Conservation (phyloP, 495 filamentous ascomycete genomes). For the Neurospora sp. region DNA sequence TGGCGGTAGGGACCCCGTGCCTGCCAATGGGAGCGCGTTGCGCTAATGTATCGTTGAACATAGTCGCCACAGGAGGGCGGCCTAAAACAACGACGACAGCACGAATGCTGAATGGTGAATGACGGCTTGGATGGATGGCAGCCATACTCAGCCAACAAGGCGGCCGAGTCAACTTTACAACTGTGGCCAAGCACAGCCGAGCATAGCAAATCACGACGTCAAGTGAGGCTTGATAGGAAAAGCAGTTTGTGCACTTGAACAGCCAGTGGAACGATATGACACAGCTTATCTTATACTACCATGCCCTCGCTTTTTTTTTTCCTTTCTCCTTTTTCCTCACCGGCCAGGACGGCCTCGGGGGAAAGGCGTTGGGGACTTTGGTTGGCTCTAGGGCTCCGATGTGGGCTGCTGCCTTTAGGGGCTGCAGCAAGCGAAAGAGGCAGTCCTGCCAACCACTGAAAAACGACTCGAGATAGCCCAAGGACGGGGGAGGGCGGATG, state of each 20-base stretch:
- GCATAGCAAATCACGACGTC: neutral
- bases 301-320: neutral
- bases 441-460: conserved; percentile 2
- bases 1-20: neutral
- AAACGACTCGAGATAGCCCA: neutral
- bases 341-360: neutral
- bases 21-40: neutral
- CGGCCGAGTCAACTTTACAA: neutral
- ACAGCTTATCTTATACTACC: neutral
- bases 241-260: neutral
- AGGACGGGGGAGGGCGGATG: conserved; percentile 2
- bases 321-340: neutral
- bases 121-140: neutral
- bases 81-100: neutral
- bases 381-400: conserved; percentile 10
- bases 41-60: neutral
- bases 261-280: neutral
- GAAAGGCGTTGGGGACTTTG: conserved; percentile 11
- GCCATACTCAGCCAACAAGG: neutral
- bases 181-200: neutral
- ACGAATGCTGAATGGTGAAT: neutral
- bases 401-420: conserved; percentile 4
- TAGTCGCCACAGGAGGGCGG: neutral
- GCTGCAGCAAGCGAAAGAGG: conserved; percentile 4
- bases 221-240: neutral